These are phyloP conservation scores for Cyclanthera cordifolia DNA, from an alignment of 306 rosid genomes.

Conservation along the genomic window DNA sequence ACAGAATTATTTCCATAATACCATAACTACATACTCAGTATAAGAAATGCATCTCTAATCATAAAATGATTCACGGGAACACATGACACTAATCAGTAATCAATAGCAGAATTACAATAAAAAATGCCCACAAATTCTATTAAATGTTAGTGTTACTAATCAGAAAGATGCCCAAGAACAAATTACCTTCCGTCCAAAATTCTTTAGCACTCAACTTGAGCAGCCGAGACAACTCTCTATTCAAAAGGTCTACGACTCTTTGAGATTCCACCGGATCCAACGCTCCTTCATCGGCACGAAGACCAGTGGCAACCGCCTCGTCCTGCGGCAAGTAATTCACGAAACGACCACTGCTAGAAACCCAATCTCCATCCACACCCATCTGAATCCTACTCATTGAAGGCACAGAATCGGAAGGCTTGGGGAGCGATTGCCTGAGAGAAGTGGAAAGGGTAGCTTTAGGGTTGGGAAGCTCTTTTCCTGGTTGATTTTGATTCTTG, in stretches of 20 bases:
- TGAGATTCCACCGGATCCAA: conserved; percentile 85
- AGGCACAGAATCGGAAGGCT: conserved; percentile 25
- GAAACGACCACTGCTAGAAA: conserved; percentile 40
- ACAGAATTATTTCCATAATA: neutral
- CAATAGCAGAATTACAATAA: neutral
- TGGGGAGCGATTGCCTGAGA: conserved; percentile 36
- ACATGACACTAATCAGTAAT: neutral
- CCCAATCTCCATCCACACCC: conserved; percentile 33
- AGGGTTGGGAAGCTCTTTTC: conserved; percentile 19
- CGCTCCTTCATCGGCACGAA: conserved; percentile 72
- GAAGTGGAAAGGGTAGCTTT: conserved; percentile 57
- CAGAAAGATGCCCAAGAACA: neutral
- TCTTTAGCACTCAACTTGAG: conserved; percentile 70
- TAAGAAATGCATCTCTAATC: neutral
- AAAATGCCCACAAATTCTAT: neutral
- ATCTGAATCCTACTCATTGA: conserved; percentile 24
- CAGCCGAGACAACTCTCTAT: conserved; percentile 61
- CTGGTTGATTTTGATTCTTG: conserved; percentile 30
- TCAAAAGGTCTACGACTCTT: conserved; percentile 81
- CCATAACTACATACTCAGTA: neutral
- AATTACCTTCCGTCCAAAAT: conserved; percentile 79
- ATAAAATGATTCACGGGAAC: neutral
- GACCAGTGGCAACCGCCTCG: conserved; percentile 88
- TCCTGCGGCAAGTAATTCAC: conserved; percentile 85
- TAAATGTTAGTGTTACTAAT: neutral